Conservation (phyloP, 768 basidiomycete genomes). For the Russula griseocarnosa region DNA sequence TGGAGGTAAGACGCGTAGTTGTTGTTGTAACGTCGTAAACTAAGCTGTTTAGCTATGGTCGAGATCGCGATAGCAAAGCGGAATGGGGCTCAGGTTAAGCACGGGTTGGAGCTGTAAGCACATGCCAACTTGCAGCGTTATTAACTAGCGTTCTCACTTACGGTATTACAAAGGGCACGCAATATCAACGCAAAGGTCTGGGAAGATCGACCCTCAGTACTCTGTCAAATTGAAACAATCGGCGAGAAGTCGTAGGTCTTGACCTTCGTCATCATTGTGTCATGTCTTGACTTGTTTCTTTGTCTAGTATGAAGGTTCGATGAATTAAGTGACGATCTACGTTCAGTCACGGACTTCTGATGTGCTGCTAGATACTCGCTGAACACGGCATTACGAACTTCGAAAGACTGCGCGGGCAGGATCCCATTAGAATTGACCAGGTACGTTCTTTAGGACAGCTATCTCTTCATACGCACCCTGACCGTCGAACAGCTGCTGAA, state of each 20-base stretch:
- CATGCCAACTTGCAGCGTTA: not conserved
- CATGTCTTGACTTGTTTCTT: not conserved
- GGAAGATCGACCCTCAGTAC: constrained; percentile 82
- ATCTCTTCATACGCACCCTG: not conserved
- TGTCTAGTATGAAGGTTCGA: constrained; percentile 28
- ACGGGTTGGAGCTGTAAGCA: constrained; percentile 71
- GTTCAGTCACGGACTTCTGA: constrained; percentile 1
- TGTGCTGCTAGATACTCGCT: constrained; percentile 56
- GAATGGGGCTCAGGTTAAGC: constrained; percentile 62
- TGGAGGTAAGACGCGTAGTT: constrained; percentile 47
- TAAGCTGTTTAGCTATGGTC: constrained; percentile 53
- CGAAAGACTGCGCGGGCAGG: constrained; percentile 50
- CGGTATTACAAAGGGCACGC: constrained; percentile 50
- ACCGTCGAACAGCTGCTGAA: constrained; percentile 24
- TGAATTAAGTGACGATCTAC: constrained; percentile 30
- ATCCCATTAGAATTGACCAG: constrained; percentile 59
- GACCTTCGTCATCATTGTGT: not conserved
- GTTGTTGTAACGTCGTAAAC: not conserved
- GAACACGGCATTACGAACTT: constrained; percentile 67
- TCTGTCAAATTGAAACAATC: constrained; percentile 85
- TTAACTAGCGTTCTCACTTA: not conserved
- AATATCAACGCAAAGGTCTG: constrained; percentile 82
- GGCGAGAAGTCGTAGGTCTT: constrained; percentile 82
- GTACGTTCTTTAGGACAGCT: constrained; percentile 37
- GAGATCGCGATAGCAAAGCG: constrained; percentile 68